Percentiles rank a stretch among this genome's conserved stretches.
Evolutionary conservation across 2,329 filamentous ascomycete species (phyloP).

Genomic region (Didymella glomerata): DNA sequence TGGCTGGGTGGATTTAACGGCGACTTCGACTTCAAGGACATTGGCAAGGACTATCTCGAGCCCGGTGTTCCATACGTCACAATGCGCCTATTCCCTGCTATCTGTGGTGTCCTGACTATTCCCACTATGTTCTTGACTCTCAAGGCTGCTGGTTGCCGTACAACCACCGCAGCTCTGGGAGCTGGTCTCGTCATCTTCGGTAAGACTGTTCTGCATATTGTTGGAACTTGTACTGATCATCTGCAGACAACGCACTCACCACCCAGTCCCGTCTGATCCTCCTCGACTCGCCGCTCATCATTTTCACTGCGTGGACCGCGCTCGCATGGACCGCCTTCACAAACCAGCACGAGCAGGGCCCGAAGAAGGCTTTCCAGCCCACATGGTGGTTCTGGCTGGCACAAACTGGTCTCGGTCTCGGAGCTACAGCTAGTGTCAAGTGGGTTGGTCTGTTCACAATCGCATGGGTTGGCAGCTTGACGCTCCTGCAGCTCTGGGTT

Average conservation of each 20-base stretch:
- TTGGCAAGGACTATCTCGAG: conserved; percentile 97
- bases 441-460: conserved; percentile 99
- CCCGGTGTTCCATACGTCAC: conserved; percentile 95
- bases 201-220: conserved; percentile 52
- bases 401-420: conserved; percentile 84
- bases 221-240: conserved; percentile 27
- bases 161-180: conserved; percentile 82
- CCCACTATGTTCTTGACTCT: conserved; percentile 94
- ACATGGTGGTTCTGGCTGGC: conserved; percentile 99
- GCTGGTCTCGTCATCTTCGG: conserved; percentile 90
- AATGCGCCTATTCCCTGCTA: conserved; percentile 91
- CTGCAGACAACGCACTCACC: conserved; percentile 86
- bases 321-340: conserved; percentile 92
- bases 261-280: conserved; percentile 96
- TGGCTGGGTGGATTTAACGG: conserved; percentile 96
- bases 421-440: conserved; percentile 93
- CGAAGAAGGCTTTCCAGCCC: conserved; percentile 82
- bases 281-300: conserved; percentile 92
- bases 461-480: conserved; percentile 94
- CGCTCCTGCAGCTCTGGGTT: conserved; percentile 91
- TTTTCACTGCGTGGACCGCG: conserved; percentile 90
- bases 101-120: conserved; percentile 86
- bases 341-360: conserved; percentile 95
- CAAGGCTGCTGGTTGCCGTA: conserved; percentile 89
- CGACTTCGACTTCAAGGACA: conserved; percentile 98